phyloP scores from a whole-genome alignment of 768 basidiomycete species.

The Leucocoprinus sp. region DNA sequence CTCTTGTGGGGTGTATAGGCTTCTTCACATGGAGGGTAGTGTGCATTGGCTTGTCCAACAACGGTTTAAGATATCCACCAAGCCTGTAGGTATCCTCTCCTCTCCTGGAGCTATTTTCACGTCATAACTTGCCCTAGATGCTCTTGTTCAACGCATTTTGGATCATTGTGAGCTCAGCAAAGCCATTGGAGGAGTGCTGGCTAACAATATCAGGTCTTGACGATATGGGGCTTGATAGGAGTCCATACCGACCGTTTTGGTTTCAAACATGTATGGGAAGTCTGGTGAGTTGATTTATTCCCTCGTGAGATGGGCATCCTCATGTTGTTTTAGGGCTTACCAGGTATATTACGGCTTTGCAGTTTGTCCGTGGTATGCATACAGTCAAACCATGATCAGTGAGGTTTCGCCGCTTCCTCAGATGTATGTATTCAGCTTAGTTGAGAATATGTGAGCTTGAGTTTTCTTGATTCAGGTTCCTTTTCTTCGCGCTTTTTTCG shows the following conservation, averaged over 20 bases:
- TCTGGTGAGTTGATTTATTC: constrained; percentile 37
- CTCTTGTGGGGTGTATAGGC: neutral
- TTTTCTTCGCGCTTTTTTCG: constrained; percentile 70
- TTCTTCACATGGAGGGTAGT: constrained; percentile 22
- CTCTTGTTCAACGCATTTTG: constrained; percentile 62
- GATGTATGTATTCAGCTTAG: constrained; percentile 37
- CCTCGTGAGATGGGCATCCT: neutral
- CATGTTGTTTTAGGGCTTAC: constrained; percentile 40
- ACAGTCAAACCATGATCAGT: constrained; percentile 78
- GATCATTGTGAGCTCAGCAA: constrained; percentile 48
- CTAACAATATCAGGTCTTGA: constrained; percentile 37
- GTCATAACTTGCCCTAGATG: constrained; percentile 38
- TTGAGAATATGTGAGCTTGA: neutral
- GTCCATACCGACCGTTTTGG: constrained; percentile 67
- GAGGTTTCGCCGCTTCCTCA: constrained; percentile 68
- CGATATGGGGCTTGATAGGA: constrained; percentile 72
- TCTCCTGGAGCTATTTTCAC: neutral
- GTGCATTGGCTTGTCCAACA: constrained; percentile 66
- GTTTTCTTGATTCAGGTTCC: constrained; percentile 33
- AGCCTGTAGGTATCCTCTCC: constrained; percentile 32
- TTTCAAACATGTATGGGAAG: constrained; percentile 80
- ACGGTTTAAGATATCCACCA: constrained; percentile 53
- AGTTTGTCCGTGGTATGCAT: constrained; percentile 78
- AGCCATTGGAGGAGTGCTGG: neutral
- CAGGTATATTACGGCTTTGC: constrained; percentile 64